Base-by-base conservation (phyloP, 2,329 filamentous ascomycete species). In the Stenocarpella maydis region DNA sequence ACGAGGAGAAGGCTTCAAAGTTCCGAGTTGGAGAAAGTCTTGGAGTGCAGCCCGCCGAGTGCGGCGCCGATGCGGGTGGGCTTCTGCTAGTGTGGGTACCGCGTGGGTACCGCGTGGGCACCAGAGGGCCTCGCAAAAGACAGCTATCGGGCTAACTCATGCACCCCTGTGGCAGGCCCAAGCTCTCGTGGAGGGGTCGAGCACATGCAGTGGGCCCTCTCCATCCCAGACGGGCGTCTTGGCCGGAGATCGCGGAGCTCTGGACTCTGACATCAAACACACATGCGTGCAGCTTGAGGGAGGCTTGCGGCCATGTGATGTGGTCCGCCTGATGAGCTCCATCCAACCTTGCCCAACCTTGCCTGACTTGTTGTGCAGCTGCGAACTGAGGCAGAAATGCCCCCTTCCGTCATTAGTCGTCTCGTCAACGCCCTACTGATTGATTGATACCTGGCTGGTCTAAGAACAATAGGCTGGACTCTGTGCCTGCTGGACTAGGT, bases 241-340 rank as follows among this genome's bases (percentile, higher is more conserved):
- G 55, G 58, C 58, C 58, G 58, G 58, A 63, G 58, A 41, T 63
- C 43, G 28, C 58, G 58, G 58, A 63, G 58, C 58, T 65, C 41
- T 34, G 41, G 37, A 37, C 45, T 65, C 49, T 67, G 65, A 67
- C 65, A 67, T 67, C 65, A 67, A 67, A 41, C 63, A 66, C 4
- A 4, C n/a, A 37, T 14, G 53, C 52, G 9, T 37, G 34, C 34
- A 37, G 34, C 4, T n/a, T 9, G 9, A 34, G 31, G 31, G 4
- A 34, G 31, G 31, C 31, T 37, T n/a, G 58, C n/a, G 26, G 41
- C 58, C 58, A 49, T 49, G 58, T 63, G 43, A 63, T 63, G 58
- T 63, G 58, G 58, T 63, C 58, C 49, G 7, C 43, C 41, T 37
- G n/a, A 31, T 45, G n/a, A n/a, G n/a, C n/a, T n/a, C n/a, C n/a